Base-by-base conservation (phyloP, 345 rosid species). In the Populus simonii region DNA sequence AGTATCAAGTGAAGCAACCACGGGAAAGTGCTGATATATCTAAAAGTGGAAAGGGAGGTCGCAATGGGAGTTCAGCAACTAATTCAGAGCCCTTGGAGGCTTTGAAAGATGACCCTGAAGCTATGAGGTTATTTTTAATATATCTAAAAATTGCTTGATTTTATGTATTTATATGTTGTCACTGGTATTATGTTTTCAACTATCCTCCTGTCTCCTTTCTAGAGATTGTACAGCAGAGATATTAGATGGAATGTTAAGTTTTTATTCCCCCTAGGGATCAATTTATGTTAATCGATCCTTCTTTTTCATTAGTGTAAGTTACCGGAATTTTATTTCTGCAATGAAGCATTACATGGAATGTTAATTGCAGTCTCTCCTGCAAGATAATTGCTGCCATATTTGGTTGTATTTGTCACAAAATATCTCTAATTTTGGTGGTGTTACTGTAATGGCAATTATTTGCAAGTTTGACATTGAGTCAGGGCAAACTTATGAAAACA, bases 51-150 rank as follows among this genome's bases (percentile, higher is more conserved):
- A 76, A 51, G 70, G 57, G 66, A 66, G 71, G 68, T 66, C 71
- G 47, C 69, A 74, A 47, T 43, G 73, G 23, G 57, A 87, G 80
- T 43, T 53, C 83, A 47, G 76, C 70, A 49, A 77, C 87, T 39
- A 82, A 85, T 79, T 82, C 84, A 47, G 97, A 95, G 80, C 61
- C 82, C 75, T 80, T 91, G 67, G 85, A 82, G 61, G 89, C 94
- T 82, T 87, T 92, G 77, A 87, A 82, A 80, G 92, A 90, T 82
- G 90, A 95, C 70, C 94, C 98, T 7, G 92, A 95, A 79, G 85
- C 96, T 72, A 83, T 92, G 77, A 93, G 97, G 99, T 95, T 41
- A 41, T 9, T 31, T 65, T n/a, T 3, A 35, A 57, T 70, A 41
- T 35, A 57, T 77, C 41, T 77, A 17, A 55, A 23, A 39, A n/a